Base-by-base conservation (phyloP, 1,284 basidiomycete species). In the Irpex lacteus region DNA sequence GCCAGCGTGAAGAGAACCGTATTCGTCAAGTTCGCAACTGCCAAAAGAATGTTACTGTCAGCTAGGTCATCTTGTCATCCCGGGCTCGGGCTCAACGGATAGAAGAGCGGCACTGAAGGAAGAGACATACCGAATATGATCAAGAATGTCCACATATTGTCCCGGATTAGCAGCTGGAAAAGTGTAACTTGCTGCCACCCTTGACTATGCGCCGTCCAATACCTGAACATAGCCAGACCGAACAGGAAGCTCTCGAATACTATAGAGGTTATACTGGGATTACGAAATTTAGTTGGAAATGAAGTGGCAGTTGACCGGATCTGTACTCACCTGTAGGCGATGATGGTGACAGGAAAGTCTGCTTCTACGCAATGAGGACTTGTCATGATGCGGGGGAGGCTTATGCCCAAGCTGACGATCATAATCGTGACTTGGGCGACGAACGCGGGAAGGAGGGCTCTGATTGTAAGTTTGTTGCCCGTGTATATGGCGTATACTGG, bases 211-310 rank as follows among this genome's bases (percentile, higher is more conserved):
- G 73, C 71, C 18, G 67, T 59, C n/a, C 73, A 40, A 59, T 78
- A 76, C 60, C 76, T 75, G 62, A 70, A 64, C 18, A 76, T 65
- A 7, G 76, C 78, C 34, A 80, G 65, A 4, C 56, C 63, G 63
- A 80, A 79, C 1, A 80, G 72, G 53, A 77, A 66, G 11, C 69
- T 67, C 62, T 80, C 78, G 57, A 75, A 79, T 6, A 71, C 63
- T 32, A 80, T 73, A 9, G 75, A 75, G 3, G 75, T 71, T 26
- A 71, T 70, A 44, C 78, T 80, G 49, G 3, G 21, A n/a, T 58
- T 40, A 53, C 32, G 32, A 34, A 34, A 34, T 34, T 13, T 47
- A 18, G 37, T 40, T n/a, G 1, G 6, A 26, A 38, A 47, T 4
- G 1, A 0, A 5, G 34, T 32, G 3, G 15, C 13, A 18, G 36